Evolutionary conservation across 2,329 filamentous ascomycete species (phyloP).

Genomic region (Xylariales sp.): DNA sequence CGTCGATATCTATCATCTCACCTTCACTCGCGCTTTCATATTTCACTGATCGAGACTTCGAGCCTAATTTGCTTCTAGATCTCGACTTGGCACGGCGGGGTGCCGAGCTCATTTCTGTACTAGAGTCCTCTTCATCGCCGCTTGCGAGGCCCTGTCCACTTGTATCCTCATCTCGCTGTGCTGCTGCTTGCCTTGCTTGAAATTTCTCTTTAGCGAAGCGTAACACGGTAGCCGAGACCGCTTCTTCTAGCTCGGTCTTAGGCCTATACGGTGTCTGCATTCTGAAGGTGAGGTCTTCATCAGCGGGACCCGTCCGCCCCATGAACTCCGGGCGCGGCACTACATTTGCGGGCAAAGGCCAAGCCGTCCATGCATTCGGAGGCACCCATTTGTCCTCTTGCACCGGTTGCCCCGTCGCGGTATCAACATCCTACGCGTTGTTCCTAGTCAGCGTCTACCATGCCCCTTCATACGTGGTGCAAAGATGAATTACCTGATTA

Average conservation of each 20-base stretch:
- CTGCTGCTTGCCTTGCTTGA: conserved; percentile 52
- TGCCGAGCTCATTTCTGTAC: conserved; percentile 34
- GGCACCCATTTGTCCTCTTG: conserved; percentile 59
- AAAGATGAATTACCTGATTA: conserved; percentile 46
- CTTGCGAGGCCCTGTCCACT: conserved; percentile 26
- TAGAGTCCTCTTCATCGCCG: conserved; percentile 37
- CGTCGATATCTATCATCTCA: conserved; percentile 43
- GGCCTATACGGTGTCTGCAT: conserved; percentile 58
- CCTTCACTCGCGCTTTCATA: conserved; percentile 36
- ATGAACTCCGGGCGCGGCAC: conserved; percentile 70
- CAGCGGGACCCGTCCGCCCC: conserved; percentile 53
- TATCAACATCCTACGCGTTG: conserved; percentile 45
- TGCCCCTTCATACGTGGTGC: background rate
- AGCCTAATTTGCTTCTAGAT: conserved; percentile 27
- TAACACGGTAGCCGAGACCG: conserved; percentile 74
- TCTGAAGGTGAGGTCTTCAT: conserved; percentile 63
- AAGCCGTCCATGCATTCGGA: conserved; percentile 80
- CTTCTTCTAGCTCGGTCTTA: conserved; percentile 75
- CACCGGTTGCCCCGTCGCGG: conserved; percentile 44
- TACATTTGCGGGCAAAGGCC: conserved; percentile 75
- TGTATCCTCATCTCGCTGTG: conserved; percentile 34
- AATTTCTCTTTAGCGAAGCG: conserved; percentile 76
- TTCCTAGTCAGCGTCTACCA: conserved; percentile 26
- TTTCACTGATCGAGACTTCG: conserved; percentile 40
- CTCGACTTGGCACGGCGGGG: conserved; percentile 25